These are phyloP conservation scores for Dipteronia dyeriana DNA, from an alignment of 345 rosid species.

Conservation along the genomic window DNA sequence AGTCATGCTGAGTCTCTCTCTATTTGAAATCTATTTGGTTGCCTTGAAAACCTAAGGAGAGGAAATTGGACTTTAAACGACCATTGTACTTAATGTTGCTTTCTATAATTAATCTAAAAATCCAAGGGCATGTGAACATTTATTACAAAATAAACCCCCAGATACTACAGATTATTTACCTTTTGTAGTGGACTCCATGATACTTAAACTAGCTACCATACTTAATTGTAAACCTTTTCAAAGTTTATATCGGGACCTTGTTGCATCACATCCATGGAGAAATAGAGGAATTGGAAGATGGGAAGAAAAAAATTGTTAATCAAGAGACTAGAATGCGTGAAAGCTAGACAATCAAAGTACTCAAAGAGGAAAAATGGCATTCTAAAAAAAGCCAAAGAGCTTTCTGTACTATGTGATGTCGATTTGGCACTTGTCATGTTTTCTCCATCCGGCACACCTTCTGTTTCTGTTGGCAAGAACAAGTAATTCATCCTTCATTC, in stretches of 20 bases:
- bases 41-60: too few species aligned
- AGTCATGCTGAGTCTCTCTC: too few species aligned
- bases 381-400: conserved; percentile 44
- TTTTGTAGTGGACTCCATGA: background rate
- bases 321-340: conserved; percentile 20
- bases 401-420: conserved; percentile 30
- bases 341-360: conserved; percentile 42
- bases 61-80: too few species aligned
- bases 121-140: background rate
- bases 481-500: conserved; percentile 5
- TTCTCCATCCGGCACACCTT: conserved; percentile 29
- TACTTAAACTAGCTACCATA: background rate
- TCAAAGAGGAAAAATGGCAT: conserved; percentile 47
- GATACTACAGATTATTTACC: conserved; percentile 2
- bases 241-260: background rate
- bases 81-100: too few species aligned
- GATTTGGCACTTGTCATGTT: conserved; percentile 31
- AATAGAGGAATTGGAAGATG: conserved; percentile 22
- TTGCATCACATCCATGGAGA: too few species aligned
- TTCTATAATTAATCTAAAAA: too few species aligned
- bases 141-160: background rate
- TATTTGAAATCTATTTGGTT: too few species aligned
- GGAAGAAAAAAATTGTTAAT: conserved; percentile 39
- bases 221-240: background rate
- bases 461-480: conserved; percentile 29